Conservation (phyloP, 1,284 basidiomycete species). For the Ganoderma multipileum region DNA sequence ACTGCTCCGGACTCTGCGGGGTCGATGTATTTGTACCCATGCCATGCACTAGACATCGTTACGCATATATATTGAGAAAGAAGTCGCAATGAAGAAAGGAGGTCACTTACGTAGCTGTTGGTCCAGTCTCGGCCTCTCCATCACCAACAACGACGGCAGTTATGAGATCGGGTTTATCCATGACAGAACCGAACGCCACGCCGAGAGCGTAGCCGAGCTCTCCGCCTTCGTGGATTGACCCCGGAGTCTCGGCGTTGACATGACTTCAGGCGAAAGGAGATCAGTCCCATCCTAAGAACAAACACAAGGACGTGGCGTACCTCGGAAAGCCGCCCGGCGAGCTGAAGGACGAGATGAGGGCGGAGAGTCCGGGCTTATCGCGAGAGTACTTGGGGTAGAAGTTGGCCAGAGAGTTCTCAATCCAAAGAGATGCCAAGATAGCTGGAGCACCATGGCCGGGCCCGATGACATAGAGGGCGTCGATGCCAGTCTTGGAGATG, state of each 20-base stretch:
- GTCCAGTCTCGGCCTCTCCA: constrained; percentile 88
- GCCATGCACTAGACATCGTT: constrained; percentile 64
- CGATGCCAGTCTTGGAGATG: constrained; percentile 65
- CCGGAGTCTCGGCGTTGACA: constrained; percentile 83
- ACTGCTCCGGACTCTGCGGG: constrained; percentile 92
- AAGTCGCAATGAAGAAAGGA: too few relatives aligned
- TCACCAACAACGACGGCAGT: constrained; percentile 85
- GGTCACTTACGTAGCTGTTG: constrained; percentile 65
- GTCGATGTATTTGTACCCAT: constrained; percentile 88
- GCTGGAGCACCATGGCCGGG: constrained; percentile 87
- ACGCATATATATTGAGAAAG: neutral
- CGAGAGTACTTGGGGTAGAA: constrained; percentile 81
- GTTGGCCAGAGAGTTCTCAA: constrained; percentile 78
- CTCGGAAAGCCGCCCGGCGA: constrained; percentile 73
- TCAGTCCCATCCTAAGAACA: neutral
- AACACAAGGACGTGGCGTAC: constrained; percentile 35
- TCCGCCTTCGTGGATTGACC: constrained; percentile 89
- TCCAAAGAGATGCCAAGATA: constrained; percentile 80
- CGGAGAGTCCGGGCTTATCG: constrained; percentile 67
- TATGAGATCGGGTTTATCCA: constrained; percentile 89
- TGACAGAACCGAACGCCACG: constrained; percentile 84
- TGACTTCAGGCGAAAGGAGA: constrained; percentile 49
- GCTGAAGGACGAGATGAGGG: constrained; percentile 70
- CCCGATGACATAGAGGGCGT: constrained; percentile 76
- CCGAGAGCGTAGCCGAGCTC: constrained; percentile 90